A percentile compares a stretch with the other conserved stretches of the same genome.
Evolutionary conservation across 345 rosid species (phyloP).

Genomic region (Abelmoschus esculentus): DNA sequence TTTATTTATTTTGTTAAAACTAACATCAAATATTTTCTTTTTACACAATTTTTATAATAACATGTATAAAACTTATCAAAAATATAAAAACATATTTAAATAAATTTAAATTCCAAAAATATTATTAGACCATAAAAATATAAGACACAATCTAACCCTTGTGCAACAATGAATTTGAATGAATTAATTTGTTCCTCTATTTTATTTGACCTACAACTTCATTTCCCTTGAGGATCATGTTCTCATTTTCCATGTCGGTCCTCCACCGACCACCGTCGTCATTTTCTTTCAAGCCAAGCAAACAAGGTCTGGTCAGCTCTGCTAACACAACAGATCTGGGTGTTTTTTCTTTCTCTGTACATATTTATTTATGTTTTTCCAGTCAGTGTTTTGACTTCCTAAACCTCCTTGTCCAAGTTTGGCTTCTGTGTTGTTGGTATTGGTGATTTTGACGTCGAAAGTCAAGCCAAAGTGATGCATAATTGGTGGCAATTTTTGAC

Average conservation of each 20-base stretch:
- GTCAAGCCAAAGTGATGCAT: background rate
- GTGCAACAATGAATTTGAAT: background rate
- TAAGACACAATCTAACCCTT: background rate
- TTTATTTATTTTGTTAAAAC: too few relatives aligned
- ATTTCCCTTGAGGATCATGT: background rate
- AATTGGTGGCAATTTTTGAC: conserved; percentile 4
- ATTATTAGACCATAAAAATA: too few relatives aligned
- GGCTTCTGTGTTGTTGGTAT: background rate
- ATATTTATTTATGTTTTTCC: background rate
- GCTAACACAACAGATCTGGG: background rate
- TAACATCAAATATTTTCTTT: too few relatives aligned
- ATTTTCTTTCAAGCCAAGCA: background rate
- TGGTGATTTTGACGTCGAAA: background rate
- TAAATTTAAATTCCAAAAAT: too few relatives aligned
- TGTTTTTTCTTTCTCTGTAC: background rate
- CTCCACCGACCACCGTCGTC: background rate
- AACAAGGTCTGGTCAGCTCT: background rate
- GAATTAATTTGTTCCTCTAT: background rate
- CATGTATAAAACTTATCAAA: too few relatives aligned
- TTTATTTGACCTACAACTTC: background rate
- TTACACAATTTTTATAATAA: too few relatives aligned
- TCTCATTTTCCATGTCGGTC: background rate
- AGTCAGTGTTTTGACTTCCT: background rate
- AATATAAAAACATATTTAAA: too few relatives aligned
- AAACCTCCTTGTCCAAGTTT: background rate